A percentile compares a stretch with the other conserved stretches of the same genome.
Conservation (phyloP, 2,329 filamentous ascomycete genomes). For the Endoconidiophora polonica region DNA sequence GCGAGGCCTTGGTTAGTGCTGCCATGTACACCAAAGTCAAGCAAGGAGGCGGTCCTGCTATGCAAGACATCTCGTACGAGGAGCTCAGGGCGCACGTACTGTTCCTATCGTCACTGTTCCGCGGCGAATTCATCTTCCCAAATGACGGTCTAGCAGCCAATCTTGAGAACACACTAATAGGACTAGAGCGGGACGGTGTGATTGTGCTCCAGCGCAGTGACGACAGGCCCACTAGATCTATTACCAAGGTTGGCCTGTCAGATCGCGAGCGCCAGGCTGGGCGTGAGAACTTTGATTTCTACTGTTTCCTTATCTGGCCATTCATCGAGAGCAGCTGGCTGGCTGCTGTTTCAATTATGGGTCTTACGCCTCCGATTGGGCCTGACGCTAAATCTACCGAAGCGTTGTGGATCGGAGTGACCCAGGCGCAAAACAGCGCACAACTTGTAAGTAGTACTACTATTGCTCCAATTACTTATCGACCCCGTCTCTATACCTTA, state of each 20-base stretch:
- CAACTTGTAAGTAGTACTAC: conserved; percentile 46
- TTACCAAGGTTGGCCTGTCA: conserved; percentile 57
- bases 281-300: conserved; percentile 93
- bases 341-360: conserved; percentile 73
- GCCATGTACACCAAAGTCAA: conserved; percentile 87
- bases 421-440: conserved; percentile 63
- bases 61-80: conserved; percentile 61
- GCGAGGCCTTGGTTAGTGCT: conserved; percentile 76
- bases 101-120: conserved; percentile 85
- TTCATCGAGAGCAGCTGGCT: conserved; percentile 94
- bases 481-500: not conserved
- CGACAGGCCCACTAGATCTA: conserved; percentile 23
- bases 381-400: conserved; percentile 22
- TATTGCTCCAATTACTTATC: not conserved
- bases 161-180: conserved; percentile 59
- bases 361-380: conserved; percentile 53
- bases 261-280: conserved; percentile 60
- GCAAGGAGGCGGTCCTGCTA: conserved; percentile 65
- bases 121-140: conserved; percentile 92
- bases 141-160: conserved; percentile 70
- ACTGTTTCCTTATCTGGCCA: conserved; percentile 96
- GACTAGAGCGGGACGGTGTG: conserved; percentile 63
- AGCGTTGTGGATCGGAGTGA: conserved; percentile 59
- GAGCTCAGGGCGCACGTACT: conserved; percentile 64
- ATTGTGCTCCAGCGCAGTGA: conserved; percentile 35